Base-by-base conservation (phyloP, 768 basidiomycete species). In the Pleurotus platypus region DNA sequence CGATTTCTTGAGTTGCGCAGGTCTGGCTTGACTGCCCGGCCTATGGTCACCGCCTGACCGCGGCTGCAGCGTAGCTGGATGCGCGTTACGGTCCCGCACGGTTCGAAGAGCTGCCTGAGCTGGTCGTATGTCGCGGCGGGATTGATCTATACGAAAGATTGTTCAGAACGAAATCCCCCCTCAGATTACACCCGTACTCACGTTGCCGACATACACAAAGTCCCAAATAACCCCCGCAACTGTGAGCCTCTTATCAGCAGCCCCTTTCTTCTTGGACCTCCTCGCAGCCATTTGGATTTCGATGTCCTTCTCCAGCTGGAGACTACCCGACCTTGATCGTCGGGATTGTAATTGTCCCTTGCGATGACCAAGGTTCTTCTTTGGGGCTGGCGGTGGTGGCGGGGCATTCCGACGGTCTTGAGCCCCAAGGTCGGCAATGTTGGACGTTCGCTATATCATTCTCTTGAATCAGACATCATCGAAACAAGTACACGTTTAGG, bases 151-250 rank as follows among this genome's bases (percentile, higher is more conserved):
- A 46, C 51, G 56, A 18, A 35, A 9, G 8, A 8, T 35, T 9
- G 30, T 2, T 35, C 11, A 11, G 4, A 35, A 26, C 24, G 8
- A 35, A 35, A 35, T 35, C 30, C 30, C 30, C 30, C 30, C 30
- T 35, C 11, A 11, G 30, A 35, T 11, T 35, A 35, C 30, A 11
- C 30, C 8, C 1, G 11, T 30, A 72, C 84, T 59, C 62, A 88
- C 87, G 64, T 88, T 88, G 40, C 87, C 86, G 16, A 86, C 81
- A 61, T 74, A 87, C 20, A 83, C 75, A 57, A 71, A 73, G 30
- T 66, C 67, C 56, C 65, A 66, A 6, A 61, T 65, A 7, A 15
- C 47, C 18, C 57, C 54, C 45, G 45, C 9, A 7, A 12, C 12
- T 54, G 12, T 15, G 18, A 18, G 27, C 49, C 20, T 42, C 42